Conservation (phyloP, 2,329 filamentous ascomycete genomes). For the Colletotrichum sp. region DNA sequence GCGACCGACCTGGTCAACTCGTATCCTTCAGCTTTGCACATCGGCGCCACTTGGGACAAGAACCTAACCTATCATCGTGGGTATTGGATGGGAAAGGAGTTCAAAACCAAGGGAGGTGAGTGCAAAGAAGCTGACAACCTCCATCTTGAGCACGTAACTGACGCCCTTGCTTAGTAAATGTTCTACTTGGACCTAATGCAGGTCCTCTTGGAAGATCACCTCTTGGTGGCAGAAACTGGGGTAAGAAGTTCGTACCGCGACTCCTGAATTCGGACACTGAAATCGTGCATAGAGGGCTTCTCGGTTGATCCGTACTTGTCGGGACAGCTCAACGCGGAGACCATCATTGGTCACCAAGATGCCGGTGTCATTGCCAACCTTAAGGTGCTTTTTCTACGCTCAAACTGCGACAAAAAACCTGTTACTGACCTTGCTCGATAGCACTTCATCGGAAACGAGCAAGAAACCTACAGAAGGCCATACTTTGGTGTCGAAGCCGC, state of each 20-base stretch:
- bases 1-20: slow-evolving; percentile 53
- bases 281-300: slow-evolving; percentile 32
- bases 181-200: slow-evolving; percentile 37
- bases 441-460: slow-evolving; percentile 77
- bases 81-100: slow-evolving; percentile 37
- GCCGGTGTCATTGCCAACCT: slow-evolving; percentile 69
- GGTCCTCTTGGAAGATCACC: slow-evolving; percentile 34
- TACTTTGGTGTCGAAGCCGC: slow-evolving; percentile 47
- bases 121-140: rapidly evolving
- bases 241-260: not conserved
- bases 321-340: slow-evolving; percentile 52
- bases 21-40: slow-evolving; percentile 52
- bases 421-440: slow-evolving; percentile 32
- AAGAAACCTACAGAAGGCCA: slow-evolving; percentile 73
- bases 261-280: not conserved
- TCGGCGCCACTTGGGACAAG: slow-evolving; percentile 63
- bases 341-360: slow-evolving; percentile 44
- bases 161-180: slow-evolving; percentile 24
- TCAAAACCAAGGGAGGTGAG: slow-evolving; percentile 39
- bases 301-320: slow-evolving; percentile 64
- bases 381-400: slow-evolving; percentile 24
- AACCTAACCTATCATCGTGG: slow-evolving; percentile 45
- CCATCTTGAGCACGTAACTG: not conserved
- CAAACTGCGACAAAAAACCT: too few species aligned
- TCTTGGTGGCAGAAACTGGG: slow-evolving; percentile 38